These are phyloP conservation scores for Gymnopus androsaceus DNA, from an alignment of 1,284 basidiomycete species.

Conservation along the genomic window DNA sequence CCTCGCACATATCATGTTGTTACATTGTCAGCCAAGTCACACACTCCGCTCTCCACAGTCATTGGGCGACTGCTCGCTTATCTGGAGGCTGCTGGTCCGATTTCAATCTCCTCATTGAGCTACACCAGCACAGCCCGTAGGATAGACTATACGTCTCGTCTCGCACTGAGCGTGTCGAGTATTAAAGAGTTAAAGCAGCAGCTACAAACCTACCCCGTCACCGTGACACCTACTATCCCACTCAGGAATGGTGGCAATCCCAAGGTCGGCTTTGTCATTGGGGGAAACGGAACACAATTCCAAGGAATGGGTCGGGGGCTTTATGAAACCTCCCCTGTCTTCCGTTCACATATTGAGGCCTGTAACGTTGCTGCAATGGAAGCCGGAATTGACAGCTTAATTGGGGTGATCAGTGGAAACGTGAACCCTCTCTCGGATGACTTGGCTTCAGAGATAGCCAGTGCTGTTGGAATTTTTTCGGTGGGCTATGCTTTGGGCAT, in stretches of 20 bases:
- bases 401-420: neutral
- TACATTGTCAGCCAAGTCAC: neutral
- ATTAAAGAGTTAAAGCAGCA: neutral
- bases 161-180: neutral
- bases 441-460: neutral
- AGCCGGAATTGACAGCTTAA: neutral
- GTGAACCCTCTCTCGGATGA: neutral
- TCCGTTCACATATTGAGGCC: neutral
- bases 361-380: neutral
- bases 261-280: neutral
- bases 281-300: neutral
- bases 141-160: neutral
- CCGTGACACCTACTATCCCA: neutral
- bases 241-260: neutral
- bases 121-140: neutral
- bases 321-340: neutral
- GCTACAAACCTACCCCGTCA: neutral
- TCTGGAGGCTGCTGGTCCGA: neutral
- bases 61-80: neutral
- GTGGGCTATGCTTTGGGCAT: neutral
- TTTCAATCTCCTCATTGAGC: neutral
- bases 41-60: neutral
- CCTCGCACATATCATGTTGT: neutral
- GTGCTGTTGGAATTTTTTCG: neutral
- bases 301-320: neutral